These are phyloP conservation scores for Aspergillus uvarum DNA, from an alignment of 2,329 filamentous ascomycete species.

Conservation along the genomic window DNA sequence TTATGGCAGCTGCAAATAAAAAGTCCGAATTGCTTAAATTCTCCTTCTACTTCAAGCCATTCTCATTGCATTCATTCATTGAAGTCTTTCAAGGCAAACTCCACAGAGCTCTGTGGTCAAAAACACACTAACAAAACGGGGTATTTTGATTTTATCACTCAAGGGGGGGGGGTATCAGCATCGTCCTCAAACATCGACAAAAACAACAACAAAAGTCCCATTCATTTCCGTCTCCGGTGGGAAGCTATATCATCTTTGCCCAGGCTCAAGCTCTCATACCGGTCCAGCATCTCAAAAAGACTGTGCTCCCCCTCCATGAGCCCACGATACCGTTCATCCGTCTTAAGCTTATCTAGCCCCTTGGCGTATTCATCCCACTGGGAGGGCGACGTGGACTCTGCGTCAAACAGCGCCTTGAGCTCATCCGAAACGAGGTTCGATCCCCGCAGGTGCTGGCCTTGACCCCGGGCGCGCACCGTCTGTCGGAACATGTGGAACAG, in stretches of 20 bases:
- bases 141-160: too few species aligned
- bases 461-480: conserved; percentile 31
- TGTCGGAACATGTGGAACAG: conserved; percentile 40
- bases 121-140: too few species aligned
- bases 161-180: neutral
- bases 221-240: conserved; percentile 19
- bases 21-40: too few species aligned
- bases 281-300: conserved; percentile 40
- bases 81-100: too few species aligned
- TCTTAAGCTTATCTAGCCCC: conserved; percentile 36
- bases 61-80: too few species aligned
- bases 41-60: too few species aligned
- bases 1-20: too few species aligned
- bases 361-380: conserved; percentile 34
- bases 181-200: neutral
- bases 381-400: conserved; percentile 20
- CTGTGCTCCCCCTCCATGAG: conserved; percentile 17
- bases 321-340: conserved; percentile 33
- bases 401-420: conserved; percentile 35
- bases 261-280: conserved; percentile 40
- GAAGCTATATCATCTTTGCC: conserved; percentile 34
- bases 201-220: neutral
- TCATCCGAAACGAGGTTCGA: conserved; percentile 28
- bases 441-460: conserved; percentile 30
- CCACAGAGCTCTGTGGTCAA: too few species aligned